Evolutionary conservation across 2,329 filamentous ascomycete species (phyloP).

Genomic region (Alternaria incomplexa): DNA sequence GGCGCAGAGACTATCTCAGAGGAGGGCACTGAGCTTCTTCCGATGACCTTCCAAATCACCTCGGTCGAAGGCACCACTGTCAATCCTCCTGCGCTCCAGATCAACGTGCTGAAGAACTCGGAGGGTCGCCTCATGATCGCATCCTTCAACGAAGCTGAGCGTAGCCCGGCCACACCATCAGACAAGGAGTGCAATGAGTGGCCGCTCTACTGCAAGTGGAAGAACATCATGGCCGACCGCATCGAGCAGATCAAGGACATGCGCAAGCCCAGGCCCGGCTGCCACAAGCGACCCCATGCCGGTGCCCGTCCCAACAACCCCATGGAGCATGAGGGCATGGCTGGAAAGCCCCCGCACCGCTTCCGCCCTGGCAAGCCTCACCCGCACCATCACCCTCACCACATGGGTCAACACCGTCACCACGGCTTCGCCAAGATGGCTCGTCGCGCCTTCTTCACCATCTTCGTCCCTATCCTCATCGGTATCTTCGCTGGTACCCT

Average conservation of each 20-base stretch:
- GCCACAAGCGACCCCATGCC: conserved; percentile 40
- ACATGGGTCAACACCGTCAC: conserved; percentile 29
- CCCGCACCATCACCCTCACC: conserved; percentile 30
- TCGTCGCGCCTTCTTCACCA: conserved; percentile 64
- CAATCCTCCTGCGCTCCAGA: conserved; percentile 40
- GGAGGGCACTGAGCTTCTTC: conserved; percentile 46
- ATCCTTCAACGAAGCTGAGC: conserved; percentile 38
- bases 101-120: conserved; percentile 47
- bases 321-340: conserved; percentile 35
- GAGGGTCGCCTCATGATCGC: conserved; percentile 48
- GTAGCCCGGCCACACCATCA: conserved; percentile 22
- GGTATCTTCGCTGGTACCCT: conserved; percentile 72
- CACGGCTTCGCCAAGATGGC: conserved; percentile 39
- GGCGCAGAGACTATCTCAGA: conserved; percentile 44
- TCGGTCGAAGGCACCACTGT: conserved; percentile 42
- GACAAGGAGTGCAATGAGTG: conserved; percentile 46
- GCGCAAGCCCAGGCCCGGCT: conserved; percentile 40
- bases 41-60: conserved; percentile 46
- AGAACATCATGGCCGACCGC: conserved; percentile 44
- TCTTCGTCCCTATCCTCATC: conserved; percentile 71
- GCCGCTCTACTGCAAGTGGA: conserved; percentile 52
- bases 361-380: conserved; percentile 38
- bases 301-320: conserved; percentile 27
- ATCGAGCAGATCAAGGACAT: conserved; percentile 44
- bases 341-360: conserved; percentile 44